Percentiles rank a stretch among this genome's conserved stretches.
Evolutionary conservation across 441 rosid species (phyloP).

Genomic region (Erodium chrysanthum): DNA sequence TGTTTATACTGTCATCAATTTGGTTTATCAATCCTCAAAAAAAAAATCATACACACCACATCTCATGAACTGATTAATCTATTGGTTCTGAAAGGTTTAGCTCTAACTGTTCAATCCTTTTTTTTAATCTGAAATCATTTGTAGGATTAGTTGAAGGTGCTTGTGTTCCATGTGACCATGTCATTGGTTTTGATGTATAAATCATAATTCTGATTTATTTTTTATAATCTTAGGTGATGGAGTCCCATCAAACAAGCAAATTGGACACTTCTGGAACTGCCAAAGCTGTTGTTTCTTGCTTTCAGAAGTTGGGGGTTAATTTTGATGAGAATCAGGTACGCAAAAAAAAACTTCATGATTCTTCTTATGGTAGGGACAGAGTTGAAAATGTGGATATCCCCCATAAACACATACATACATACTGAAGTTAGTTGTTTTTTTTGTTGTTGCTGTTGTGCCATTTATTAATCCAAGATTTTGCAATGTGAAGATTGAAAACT

Average conservation of each 20-base stretch:
- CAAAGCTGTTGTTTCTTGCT: background rate
- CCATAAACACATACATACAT: too few species aligned
- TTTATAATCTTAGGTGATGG: conserved; percentile 4
- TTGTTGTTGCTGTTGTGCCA: too few species aligned
- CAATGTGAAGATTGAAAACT: too few species aligned
- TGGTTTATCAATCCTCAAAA: background rate
- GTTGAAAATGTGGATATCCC: too few species aligned
- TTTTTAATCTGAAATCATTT: too few species aligned
- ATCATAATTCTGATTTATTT: conserved; percentile 11
- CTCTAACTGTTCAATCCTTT: too few species aligned
- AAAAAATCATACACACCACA: background rate
- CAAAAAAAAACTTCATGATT: background rate
- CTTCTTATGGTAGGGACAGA: background rate
- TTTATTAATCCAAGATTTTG: too few species aligned
- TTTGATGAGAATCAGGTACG: conserved; percentile 31
- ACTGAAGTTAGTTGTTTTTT: too few species aligned
- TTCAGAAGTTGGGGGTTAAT: background rate
- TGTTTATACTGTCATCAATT: background rate
- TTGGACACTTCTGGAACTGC: conserved; percentile 11
- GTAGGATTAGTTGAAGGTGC: too few species aligned
- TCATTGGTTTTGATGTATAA: background rate
- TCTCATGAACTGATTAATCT: background rate
- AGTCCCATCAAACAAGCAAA: background rate
- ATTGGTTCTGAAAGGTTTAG: background rate
- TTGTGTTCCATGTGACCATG: background rate